Conservation (phyloP, 1,284 basidiomycete genomes). For the Termitomyces sp. region DNA sequence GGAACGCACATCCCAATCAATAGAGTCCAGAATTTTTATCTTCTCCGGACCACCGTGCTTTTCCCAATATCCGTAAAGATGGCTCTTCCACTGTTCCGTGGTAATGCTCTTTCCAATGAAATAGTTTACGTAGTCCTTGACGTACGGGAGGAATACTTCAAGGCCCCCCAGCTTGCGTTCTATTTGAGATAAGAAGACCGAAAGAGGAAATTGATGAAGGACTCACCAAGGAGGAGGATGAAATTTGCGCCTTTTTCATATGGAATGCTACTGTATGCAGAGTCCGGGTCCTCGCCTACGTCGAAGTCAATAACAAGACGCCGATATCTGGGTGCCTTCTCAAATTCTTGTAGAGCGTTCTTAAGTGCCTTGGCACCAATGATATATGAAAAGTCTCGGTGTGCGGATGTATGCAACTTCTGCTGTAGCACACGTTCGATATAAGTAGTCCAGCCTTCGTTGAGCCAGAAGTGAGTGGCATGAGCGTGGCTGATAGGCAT, state of each 20-base stretch:
- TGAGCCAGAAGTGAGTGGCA: conserved; percentile 85
- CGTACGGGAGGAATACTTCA: conserved; percentile 80
- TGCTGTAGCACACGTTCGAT: conserved; percentile 83
- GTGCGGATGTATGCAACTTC: conserved; percentile 69
- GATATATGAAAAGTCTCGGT: conserved; percentile 79
- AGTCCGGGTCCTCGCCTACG: conserved; percentile 82
- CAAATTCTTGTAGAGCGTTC: conserved; percentile 66
- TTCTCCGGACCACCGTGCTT: conserved; percentile 58
- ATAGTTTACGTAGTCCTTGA: conserved; percentile 74
- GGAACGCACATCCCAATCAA: conserved; percentile 73
- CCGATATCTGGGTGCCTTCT: conserved; percentile 70
- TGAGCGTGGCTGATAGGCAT: conserved; percentile 50
- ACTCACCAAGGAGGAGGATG: conserved; percentile 53
- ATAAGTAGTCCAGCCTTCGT: conserved; percentile 94
- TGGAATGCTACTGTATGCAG: conserved; percentile 56
- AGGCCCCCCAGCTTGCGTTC: conserved; percentile 85
- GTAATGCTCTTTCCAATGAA: conserved; percentile 84
- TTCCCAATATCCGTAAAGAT: conserved; percentile 79
- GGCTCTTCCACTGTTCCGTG: conserved; percentile 83
- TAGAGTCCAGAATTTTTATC: conserved; percentile 61
- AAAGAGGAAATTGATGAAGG: neutral
- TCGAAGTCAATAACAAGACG: conserved; percentile 83
- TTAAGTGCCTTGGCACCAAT: conserved; percentile 73
- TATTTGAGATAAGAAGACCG: conserved; percentile 21
- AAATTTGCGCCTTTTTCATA: conserved; percentile 51